These are phyloP conservation scores for Lojkania enalia DNA, from an alignment of 2,329 filamentous ascomycete species.

Conservation along the genomic window DNA sequence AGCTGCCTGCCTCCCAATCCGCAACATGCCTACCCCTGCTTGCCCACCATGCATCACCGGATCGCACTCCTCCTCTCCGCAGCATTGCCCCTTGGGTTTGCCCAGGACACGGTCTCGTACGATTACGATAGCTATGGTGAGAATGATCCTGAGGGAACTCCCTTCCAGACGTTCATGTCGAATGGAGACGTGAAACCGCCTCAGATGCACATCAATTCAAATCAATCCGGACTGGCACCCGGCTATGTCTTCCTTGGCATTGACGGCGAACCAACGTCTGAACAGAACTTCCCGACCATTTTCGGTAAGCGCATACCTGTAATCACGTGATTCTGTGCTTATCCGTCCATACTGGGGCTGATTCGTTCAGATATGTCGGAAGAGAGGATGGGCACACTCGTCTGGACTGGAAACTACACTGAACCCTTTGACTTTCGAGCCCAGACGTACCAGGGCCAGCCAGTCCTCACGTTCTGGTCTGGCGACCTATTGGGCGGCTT, in stretches of 20 bases:
- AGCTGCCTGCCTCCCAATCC: too few relatives aligned
- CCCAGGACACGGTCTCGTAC: conserved; percentile 20
- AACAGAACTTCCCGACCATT: conserved; percentile 23
- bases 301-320: conserved; percentile 12
- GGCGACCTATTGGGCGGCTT: conserved; percentile 18
- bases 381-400: conserved; percentile 21
- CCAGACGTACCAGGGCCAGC: conserved; percentile 26
- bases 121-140: conserved; percentile 17
- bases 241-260: conserved; percentile 22
- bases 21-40: too few relatives aligned
- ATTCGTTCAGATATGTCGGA: conserved; percentile 20
- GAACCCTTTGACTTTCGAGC: conserved; percentile 25
- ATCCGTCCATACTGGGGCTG: too few relatives aligned
- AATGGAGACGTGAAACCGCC: conserved; percentile 20
- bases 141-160: conserved; percentile 14
- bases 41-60: too few relatives aligned
- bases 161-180: conserved; percentile 22
- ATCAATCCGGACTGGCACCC: conserved; percentile 13
- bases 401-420: conserved; percentile 24
- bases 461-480: conserved; percentile 24
- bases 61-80: too few relatives aligned
- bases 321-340: not conserved
- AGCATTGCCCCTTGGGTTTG: conserved; percentile 9
- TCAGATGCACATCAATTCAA: conserved; percentile 20
- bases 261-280: conserved; percentile 20